These are phyloP conservation scores for Theileria parva DNA, from an alignment of 169 alveolate genomes.

Conservation along the genomic window DNA sequence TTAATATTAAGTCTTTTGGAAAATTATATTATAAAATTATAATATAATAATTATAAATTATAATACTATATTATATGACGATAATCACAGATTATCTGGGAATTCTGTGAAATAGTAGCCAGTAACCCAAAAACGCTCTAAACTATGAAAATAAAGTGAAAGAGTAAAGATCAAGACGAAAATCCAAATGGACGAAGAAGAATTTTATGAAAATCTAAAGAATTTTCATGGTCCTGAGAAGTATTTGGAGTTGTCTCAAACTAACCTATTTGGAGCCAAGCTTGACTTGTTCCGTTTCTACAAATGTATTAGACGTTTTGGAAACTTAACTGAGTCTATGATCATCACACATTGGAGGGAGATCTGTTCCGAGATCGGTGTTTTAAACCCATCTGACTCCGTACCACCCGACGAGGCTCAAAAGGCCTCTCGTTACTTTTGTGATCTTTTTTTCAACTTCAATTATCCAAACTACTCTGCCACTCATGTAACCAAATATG, in stretches of 20 bases:
- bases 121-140: too few species aligned
- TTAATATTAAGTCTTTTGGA: too few species aligned
- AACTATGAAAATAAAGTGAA: too few species aligned
- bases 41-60: too few species aligned
- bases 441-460: conserved; percentile 18
- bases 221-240: conserved; percentile 34
- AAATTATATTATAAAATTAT: too few species aligned
- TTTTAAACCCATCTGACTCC: background rate
- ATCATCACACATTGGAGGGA: conserved; percentile 26
- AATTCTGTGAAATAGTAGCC: too few species aligned
- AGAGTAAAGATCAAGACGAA: background rate
- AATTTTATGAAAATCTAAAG: conserved; percentile 3
- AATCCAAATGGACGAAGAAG: conserved; percentile 16
- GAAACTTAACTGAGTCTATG: conserved; percentile 18
- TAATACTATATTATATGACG: too few species aligned
- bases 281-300: conserved; percentile 10
- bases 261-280: background rate
- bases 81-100: too few species aligned
- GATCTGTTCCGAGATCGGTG: conserved; percentile 26
- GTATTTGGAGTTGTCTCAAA: background rate
- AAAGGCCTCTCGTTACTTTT: conserved; percentile 31
- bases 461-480: background rate
- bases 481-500: too few species aligned
- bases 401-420: conserved; percentile 29
- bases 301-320: conserved; percentile 12